phyloP scores from a whole-genome alignment of 176 grass and related monocot species.

The Avena insularis region DNA sequence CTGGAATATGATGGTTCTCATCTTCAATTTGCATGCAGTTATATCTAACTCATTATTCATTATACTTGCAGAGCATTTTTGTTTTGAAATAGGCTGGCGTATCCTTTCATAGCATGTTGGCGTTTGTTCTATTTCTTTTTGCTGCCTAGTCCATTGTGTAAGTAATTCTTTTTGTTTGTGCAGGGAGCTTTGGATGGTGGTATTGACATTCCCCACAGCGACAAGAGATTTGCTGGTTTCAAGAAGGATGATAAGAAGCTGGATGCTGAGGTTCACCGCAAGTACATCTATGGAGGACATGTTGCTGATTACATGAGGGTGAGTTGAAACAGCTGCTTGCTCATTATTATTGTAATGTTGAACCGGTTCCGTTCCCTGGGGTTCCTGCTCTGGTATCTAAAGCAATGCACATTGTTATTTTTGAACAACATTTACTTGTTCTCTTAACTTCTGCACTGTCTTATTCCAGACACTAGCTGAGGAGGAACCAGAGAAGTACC shows the following conservation, averaged over 20 bases:
- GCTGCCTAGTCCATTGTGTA: no score
- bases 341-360: neutral
- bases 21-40: neutral
- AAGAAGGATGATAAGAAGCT: slow-evolving; percentile 67
- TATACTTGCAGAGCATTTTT: neutral
- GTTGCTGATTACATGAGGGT: slow-evolving; percentile 70
- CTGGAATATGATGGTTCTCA: neutral
- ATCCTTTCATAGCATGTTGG: neutral
- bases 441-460: neutral
- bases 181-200: slow-evolving; percentile 72
- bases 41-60: neutral
- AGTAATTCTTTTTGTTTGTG: neutral
- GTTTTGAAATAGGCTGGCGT: neutral
- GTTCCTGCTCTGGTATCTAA: neutral
- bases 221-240: slow-evolving; percentile 78
- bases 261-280: slow-evolving; percentile 68
- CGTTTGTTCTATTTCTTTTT: neutral
- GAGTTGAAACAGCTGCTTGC: slow-evolving; percentile 10
- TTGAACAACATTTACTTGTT: neutral
- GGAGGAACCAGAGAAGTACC: slow-evolving; percentile 87
- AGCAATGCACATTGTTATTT: neutral
- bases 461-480: slow-evolving; percentile 60
- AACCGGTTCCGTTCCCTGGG: neutral
- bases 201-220: slow-evolving; percentile 69
- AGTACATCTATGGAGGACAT: slow-evolving; percentile 69